Evolutionary conservation across 2,329 filamentous ascomycete species (phyloP).

Genomic region (Endoconidiophora laricicola): DNA sequence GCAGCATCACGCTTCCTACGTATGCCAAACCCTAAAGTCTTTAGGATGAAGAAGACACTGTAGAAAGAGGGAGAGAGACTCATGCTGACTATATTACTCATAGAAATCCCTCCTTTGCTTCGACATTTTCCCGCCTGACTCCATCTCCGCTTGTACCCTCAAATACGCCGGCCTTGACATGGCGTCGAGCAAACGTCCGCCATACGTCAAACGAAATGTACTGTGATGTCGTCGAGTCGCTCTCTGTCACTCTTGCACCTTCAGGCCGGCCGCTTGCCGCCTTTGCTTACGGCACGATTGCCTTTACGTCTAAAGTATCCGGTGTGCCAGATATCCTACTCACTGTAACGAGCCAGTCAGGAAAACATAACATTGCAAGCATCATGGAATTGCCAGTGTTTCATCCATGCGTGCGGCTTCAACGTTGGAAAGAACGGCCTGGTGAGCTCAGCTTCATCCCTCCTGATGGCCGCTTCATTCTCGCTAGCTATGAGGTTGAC

Average conservation of each 20-base stretch:
- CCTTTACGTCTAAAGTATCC: slow-evolving; percentile 88
- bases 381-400: slow-evolving; percentile 84
- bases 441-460: slow-evolving; percentile 93
- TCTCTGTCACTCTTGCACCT: slow-evolving; percentile 75
- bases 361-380: slow-evolving; percentile 56
- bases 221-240: slow-evolving; percentile 82
- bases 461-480: slow-evolving; percentile 81
- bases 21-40: slow-evolving; percentile 20
- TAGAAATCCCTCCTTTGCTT: slow-evolving; percentile 26
- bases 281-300: slow-evolving; percentile 79
- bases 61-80: neutral
- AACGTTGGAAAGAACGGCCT: slow-evolving; percentile 74
- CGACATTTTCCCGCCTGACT: slow-evolving; percentile 21
- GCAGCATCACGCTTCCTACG: slow-evolving; percentile 72
- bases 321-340: slow-evolving; percentile 83
- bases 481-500: slow-evolving; percentile 90
- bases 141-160: slow-evolving; percentile 25
- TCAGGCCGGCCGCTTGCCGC: slow-evolving; percentile 77
- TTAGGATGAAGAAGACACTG: neutral
- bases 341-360: slow-evolving; percentile 61
- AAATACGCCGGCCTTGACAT: slow-evolving; percentile 48
- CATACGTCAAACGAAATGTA: slow-evolving; percentile 97
- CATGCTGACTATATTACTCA: neutral
- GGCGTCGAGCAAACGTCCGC: slow-evolving; percentile 79
- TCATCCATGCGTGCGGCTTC: slow-evolving; percentile 82